Evolutionary conservation across 2,329 filamentous ascomycete genomes (phyloP).

Genomic region (Geosmithia putterillii): DNA sequence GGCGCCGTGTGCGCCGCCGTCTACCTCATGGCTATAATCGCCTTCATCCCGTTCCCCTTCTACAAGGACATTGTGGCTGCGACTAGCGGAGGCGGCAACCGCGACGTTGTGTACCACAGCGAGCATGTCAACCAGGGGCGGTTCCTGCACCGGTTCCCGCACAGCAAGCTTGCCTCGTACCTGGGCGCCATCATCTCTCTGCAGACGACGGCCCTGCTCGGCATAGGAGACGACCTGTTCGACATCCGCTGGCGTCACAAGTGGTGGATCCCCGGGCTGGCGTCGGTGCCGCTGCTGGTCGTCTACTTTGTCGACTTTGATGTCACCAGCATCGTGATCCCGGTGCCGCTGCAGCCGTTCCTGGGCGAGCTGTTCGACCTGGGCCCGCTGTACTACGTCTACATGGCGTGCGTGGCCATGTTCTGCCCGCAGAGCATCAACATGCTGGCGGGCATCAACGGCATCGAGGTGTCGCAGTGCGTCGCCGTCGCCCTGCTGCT

Average conservation of each 20-base stretch:
- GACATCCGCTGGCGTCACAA: slow-evolving; percentile 99
- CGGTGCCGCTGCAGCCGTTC: slow-evolving; percentile 71
- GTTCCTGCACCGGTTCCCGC: slow-evolving; percentile 82
- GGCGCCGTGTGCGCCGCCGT: slow-evolving; percentile 86
- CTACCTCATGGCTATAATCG: slow-evolving; percentile 77
- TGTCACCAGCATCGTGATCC: slow-evolving; percentile 89
- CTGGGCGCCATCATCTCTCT: slow-evolving; percentile 88
- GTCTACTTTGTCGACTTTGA: slow-evolving; percentile 99
- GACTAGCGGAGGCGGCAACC: slow-evolving; percentile 85
- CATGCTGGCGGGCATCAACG: slow-evolving; percentile 98
- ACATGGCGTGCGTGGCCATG: slow-evolving; percentile 94
- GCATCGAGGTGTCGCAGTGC: slow-evolving; percentile 91
- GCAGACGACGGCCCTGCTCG: slow-evolving; percentile 80
- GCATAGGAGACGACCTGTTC: slow-evolving; percentile 90
- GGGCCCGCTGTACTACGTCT: slow-evolving; percentile 76
- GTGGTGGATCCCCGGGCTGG: slow-evolving; percentile 92
- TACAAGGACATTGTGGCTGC: slow-evolving; percentile 96
- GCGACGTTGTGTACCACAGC: slow-evolving; percentile 67
- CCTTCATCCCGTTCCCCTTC: slow-evolving; percentile 94
- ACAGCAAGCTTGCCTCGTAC: slow-evolving; percentile 94
- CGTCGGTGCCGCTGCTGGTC: slow-evolving; percentile 83
- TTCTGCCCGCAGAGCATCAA: slow-evolving; percentile 99
- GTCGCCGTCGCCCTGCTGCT: slow-evolving; percentile 79
- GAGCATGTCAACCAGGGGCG: slow-evolving; percentile 70
- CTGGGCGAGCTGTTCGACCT: slow-evolving; percentile 78